These are phyloP conservation scores for Maudiozyma bulderi DNA, from an alignment of 805 yeast genomes.

Conservation along the genomic window DNA sequence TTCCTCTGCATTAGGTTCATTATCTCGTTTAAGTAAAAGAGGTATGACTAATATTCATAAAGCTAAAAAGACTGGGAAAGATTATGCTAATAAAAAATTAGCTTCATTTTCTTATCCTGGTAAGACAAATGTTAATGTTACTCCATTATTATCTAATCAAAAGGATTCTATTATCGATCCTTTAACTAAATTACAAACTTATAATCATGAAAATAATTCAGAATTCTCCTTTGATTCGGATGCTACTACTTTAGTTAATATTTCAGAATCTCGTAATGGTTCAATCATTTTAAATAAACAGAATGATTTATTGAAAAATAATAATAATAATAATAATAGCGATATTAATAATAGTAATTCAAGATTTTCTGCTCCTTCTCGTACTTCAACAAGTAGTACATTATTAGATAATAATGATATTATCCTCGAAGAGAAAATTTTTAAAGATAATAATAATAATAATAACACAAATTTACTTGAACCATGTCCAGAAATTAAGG, in stretches of 20 bases:
- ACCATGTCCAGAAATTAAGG: slow-evolving; percentile 5
- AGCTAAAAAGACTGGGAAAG: slow-evolving; percentile 9
- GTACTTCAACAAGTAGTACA: slow-evolving; percentile 2
- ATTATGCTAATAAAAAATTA: slow-evolving; percentile 3
- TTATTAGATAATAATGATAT: background rate
- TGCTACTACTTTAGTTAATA: slow-evolving; percentile 13
- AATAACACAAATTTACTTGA: background rate
- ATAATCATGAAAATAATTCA: slow-evolving; percentile 6
- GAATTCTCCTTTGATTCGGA: slow-evolving; percentile 13
- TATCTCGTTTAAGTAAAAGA: slow-evolving; percentile 8
- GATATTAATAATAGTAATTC: background rate
- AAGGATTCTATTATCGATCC: background rate
- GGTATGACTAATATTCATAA: slow-evolving; percentile 8
- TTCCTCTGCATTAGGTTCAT: slow-evolving; percentile 8
- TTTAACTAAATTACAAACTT: background rate
- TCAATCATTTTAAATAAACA: background rate
- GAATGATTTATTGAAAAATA: background rate
- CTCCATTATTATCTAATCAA: background rate
- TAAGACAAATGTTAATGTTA: background rate
- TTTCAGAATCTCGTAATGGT: background rate
- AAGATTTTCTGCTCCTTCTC: background rate
- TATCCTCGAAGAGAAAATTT: background rate
- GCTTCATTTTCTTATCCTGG: background rate
- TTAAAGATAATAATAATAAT: background rate
- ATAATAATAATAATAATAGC: background rate